phyloP scores from a whole-genome alignment of 2,329 filamentous ascomycete species.

The Cercospora zeae-maydis region DNA sequence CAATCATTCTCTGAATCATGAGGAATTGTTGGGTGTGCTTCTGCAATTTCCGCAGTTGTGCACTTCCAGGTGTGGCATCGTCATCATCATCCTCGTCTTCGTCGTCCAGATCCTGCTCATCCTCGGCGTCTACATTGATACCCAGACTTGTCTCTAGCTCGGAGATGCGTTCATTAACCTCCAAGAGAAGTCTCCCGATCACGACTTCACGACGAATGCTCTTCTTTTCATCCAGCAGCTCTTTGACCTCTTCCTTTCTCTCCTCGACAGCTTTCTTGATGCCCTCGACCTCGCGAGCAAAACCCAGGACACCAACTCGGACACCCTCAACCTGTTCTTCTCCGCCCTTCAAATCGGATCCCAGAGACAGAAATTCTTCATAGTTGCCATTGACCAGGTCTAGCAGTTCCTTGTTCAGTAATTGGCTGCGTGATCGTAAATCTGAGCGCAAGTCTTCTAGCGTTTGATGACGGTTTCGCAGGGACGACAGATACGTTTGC shows the following conservation, averaged over 20 bases:
- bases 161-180: conserved; percentile 61
- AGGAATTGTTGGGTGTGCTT: conserved; percentile 58
- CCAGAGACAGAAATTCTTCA: conserved; percentile 80
- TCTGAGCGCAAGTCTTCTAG: conserved; percentile 89
- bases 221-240: conserved; percentile 63
- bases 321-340: conserved; percentile 91
- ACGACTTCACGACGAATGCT: conserved; percentile 62
- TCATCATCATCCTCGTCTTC: conserved; percentile 34
- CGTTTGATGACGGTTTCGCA: conserved; percentile 87
- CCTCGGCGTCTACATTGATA: conserved; percentile 41
- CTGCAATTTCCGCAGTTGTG: conserved; percentile 47
- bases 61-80: conserved; percentile 34
- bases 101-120: conserved; percentile 31
- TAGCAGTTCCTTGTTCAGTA: conserved; percentile 79
- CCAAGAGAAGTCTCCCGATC: conserved; percentile 59
- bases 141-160: conserved; percentile 63
- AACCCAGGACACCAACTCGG: conserved; percentile 78
- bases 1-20: conserved; percentile 51
- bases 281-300: conserved; percentile 74
- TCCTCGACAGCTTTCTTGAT: conserved; percentile 64
- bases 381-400: conserved; percentile 97
- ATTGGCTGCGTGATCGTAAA: conserved; percentile 72
- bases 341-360: conserved; percentile 75
- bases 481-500: conserved; percentile 73
- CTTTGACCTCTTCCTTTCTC: conserved; percentile 60